A percentile compares a stretch with the other conserved stretches of the same genome.
Evolutionary conservation across 192 early-diverging fungal genomes (phyloP).

Genomic region (Fimicolochytrium jonesii): DNA sequence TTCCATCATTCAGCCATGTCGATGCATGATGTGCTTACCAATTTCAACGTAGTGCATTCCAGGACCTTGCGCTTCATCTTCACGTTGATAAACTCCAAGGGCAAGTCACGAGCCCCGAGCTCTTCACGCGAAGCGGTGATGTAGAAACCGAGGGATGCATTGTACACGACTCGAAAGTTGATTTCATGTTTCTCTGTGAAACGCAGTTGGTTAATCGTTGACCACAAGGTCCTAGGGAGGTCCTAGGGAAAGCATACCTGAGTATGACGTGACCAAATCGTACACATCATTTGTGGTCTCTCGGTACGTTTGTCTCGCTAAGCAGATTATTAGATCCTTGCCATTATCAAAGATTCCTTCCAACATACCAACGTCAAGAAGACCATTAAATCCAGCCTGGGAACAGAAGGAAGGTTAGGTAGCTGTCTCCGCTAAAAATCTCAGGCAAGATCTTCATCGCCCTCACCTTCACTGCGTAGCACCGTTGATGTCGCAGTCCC

Average conservation of each 20-base stretch:
- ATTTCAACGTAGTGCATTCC: conserved; percentile 71
- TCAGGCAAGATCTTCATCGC: background rate
- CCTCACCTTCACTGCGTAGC: conserved; percentile 74
- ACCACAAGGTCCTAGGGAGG: too few species aligned
- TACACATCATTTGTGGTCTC: conserved; percentile 71
- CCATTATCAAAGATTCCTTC: background rate
- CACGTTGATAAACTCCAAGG: conserved; percentile 71
- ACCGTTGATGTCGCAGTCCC: conserved; percentile 75
- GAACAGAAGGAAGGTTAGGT: background rate
- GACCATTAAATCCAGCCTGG: conserved; percentile 70
- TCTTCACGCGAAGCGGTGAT: conserved; percentile 44
- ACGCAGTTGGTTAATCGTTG: too few species aligned
- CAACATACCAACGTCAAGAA: conserved; percentile 75
- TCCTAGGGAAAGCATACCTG: background rate
- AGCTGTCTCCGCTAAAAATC: background rate
- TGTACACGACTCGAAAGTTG: conserved; percentile 66
- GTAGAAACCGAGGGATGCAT: conserved; percentile 56
- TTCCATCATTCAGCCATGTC: too few species aligned
- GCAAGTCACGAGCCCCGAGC: conserved; percentile 40
- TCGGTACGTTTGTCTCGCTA: conserved; percentile 72
- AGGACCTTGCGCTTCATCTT: conserved; percentile 56
- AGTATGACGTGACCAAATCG: conserved; percentile 42
- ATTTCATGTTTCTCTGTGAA: conserved; percentile 49
- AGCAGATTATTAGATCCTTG: too few species aligned
- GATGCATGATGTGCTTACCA: conserved; percentile 58